Evolutionary conservation across 2,329 filamentous ascomycete genomes (phyloP).

Genomic region (Helotiales sp.): DNA sequence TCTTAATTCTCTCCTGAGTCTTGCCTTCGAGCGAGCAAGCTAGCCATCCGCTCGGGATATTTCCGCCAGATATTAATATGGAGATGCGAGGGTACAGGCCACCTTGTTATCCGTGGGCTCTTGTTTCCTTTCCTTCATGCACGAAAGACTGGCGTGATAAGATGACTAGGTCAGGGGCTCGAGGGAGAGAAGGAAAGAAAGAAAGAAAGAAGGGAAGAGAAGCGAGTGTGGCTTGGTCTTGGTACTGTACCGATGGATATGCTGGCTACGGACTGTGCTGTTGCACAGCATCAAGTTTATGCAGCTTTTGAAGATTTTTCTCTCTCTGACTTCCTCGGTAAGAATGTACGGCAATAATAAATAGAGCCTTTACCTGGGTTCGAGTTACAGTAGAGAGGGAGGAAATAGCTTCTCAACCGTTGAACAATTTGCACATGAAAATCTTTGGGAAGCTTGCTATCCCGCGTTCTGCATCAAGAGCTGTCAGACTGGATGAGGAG

Average conservation of each 20-base stretch:
- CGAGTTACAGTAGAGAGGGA: not conserved
- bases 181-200: not conserved
- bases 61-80: slow-evolving; percentile 9
- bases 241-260: not conserved
- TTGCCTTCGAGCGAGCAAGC: too few relatives aligned
- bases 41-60: too few relatives aligned
- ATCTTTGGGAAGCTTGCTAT: not conserved
- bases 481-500: slow-evolving; percentile 10
- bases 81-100: slow-evolving; percentile 15
- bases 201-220: not conserved
- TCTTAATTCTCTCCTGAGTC: not conserved
- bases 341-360: not conserved
- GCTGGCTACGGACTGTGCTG: not conserved
- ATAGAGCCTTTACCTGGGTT: not conserved
- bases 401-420: not conserved
- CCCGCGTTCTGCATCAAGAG: slow-evolving; percentile 6
- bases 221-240: not conserved
- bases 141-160: slow-evolving; percentile 21
- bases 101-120: slow-evolving; percentile 13
- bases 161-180: not conserved
- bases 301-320: slow-evolving; percentile 5
- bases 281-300: slow-evolving; percentile 11
- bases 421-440: slow-evolving; percentile 9
- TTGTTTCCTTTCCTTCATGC: slow-evolving; percentile 14
- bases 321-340: not conserved